Evolutionary conservation across 2,329 filamentous ascomycete species (phyloP).

Genomic region (Colletotrichum salicis): DNA sequence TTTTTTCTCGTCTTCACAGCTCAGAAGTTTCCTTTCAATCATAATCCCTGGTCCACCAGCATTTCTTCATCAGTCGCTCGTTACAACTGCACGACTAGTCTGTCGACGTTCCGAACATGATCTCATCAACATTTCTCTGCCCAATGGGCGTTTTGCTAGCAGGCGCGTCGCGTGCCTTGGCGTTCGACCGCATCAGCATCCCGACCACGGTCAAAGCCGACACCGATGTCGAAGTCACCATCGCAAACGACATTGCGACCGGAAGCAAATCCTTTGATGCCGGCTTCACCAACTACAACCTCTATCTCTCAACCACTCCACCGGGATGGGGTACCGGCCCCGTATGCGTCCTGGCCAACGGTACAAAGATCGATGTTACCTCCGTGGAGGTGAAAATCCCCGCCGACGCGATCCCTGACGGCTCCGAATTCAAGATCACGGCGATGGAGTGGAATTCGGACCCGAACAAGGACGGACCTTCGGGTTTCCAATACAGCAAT

Average conservation of each 20-base stretch:
- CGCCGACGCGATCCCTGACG: slow-evolving; percentile 43
- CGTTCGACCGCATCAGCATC: slow-evolving; percentile 9
- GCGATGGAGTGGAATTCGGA: slow-evolving; percentile 32
- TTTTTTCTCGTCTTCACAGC: not conserved
- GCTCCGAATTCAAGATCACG: slow-evolving; percentile 44
- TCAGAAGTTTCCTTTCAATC: not conserved
- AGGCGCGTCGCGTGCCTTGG: not conserved
- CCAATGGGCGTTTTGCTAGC: slow-evolving; percentile 3
- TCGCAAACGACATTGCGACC: slow-evolving; percentile 45
- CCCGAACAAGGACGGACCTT: slow-evolving; percentile 20
- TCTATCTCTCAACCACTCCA: slow-evolving; percentile 46
- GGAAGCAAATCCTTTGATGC: slow-evolving; percentile 37
- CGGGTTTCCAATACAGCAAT: slow-evolving; percentile 33
- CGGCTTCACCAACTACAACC: slow-evolving; percentile 40
- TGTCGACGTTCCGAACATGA: not conserved
- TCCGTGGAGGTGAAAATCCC: slow-evolving; percentile 44
- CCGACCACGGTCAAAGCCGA: slow-evolving; percentile 20
- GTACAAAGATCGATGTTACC: slow-evolving; percentile 41
- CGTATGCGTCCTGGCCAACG: slow-evolving; percentile 47
- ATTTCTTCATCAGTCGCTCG: not conserved
- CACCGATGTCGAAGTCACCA: slow-evolving; percentile 42
- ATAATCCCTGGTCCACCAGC: not conserved
- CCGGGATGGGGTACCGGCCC: slow-evolving; percentile 44
- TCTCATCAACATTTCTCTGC: not conserved
- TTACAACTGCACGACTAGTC: not conserved